Conservation (phyloP, 306 rosid genomes). For the Fragaria nilgerrensis region DNA sequence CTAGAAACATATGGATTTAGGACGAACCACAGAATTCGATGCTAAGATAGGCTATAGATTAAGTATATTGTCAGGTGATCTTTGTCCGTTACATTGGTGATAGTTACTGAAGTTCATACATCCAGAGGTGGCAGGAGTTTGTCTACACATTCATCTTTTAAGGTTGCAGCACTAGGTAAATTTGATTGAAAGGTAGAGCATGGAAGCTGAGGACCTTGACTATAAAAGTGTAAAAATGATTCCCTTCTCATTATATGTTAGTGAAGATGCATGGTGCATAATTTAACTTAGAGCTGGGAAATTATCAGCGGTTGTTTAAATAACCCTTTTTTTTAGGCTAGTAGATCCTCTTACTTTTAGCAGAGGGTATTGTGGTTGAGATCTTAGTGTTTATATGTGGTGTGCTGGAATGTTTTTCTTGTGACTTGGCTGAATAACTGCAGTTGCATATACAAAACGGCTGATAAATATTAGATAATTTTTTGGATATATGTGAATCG, state of each 20-base stretch:
- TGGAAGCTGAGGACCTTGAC: constrained; percentile 1
- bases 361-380: not conserved
- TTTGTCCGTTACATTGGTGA: not conserved
- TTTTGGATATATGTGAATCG: not conserved
- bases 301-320: not conserved
- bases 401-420: not conserved
- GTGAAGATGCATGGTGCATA: not conserved
- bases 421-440: not conserved
- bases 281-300: not conserved
- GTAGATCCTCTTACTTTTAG: not conserved
- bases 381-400: not conserved
- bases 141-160: not conserved
- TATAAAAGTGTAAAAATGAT: not conserved
- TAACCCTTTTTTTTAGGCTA: not conserved
- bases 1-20: too few species aligned
- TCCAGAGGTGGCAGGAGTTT: not conserved
- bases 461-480: not conserved
- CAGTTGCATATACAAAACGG: not conserved
- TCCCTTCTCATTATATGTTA: not conserved
- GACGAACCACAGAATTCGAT: too few species aligned
- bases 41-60: not conserved
- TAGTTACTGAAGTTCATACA: not conserved
- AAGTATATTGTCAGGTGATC: not conserved
- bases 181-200: not conserved
- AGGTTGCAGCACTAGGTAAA: not conserved